Evolutionary conservation across 2,329 filamentous ascomycete genomes (phyloP).

Genomic region (Scedosporium boydii): DNA sequence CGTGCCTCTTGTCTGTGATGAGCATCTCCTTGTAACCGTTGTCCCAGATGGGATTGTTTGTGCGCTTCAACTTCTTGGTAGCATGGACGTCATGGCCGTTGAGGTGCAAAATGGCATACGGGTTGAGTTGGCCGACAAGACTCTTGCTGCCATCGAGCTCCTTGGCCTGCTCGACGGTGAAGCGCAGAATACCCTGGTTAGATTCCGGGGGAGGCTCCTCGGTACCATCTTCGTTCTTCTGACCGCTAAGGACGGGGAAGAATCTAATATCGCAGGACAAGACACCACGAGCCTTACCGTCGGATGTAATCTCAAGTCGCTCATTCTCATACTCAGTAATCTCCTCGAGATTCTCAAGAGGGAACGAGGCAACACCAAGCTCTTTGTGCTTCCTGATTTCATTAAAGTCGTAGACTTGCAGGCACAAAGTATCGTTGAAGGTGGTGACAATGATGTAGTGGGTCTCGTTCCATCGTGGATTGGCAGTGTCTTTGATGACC

Average conservation of each 20-base stretch:
- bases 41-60: constrained; percentile 94
- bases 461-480: constrained; percentile 93
- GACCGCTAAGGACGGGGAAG: constrained; percentile 79
- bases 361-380: constrained; percentile 72
- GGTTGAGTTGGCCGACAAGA: constrained; percentile 81
- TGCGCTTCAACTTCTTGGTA: constrained; percentile 89
- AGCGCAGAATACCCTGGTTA: constrained; percentile 87
- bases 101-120: constrained; percentile 78
- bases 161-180: constrained; percentile 92
- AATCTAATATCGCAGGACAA: constrained; percentile 79
- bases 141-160: constrained; percentile 90
- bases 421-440: constrained; percentile 76
- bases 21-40: constrained; percentile 89
- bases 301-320: constrained; percentile 71
- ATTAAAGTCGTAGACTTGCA: constrained; percentile 86
- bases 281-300: constrained; percentile 74
- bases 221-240: constrained; percentile 65
- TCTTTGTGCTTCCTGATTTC: constrained; percentile 96
- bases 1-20: constrained; percentile 85
- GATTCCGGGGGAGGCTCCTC: constrained; percentile 74
- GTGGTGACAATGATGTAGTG: constrained; percentile 92
- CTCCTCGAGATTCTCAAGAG: constrained; percentile 72
- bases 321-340: constrained; percentile 74
- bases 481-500: constrained; percentile 71
- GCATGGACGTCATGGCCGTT: constrained; percentile 87